Evolutionary conservation across 345 rosid species (phyloP).

Genomic region (Brassica napus): DNA sequence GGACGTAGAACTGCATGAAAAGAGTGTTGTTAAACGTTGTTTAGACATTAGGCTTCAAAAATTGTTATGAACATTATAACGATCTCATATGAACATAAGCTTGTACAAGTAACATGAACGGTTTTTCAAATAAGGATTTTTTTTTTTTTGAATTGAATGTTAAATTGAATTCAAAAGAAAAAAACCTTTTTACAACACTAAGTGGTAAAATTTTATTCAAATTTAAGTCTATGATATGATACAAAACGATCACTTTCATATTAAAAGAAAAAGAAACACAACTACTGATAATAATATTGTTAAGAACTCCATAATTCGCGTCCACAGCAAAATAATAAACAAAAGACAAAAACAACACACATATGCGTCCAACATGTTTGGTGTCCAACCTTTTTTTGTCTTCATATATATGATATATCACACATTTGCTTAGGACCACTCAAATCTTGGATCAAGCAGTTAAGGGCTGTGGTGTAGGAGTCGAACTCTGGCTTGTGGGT

Average conservation of each 20-base stretch:
- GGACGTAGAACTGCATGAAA: background rate
- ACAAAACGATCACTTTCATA: background rate
- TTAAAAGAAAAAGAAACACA: background rate
- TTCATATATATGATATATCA: background rate
- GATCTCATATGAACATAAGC: background rate
- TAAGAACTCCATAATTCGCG: background rate
- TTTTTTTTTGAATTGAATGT: too few relatives aligned
- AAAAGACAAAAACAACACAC: background rate
- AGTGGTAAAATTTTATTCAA: background rate
- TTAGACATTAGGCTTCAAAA: background rate
- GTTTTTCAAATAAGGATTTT: background rate
- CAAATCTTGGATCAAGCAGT: slow-evolving; percentile 1
- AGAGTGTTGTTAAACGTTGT: background rate
- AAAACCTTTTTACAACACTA: too few relatives aligned
- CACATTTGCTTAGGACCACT: background rate
- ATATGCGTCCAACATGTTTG: background rate
- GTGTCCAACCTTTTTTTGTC: background rate
- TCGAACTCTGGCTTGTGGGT: background rate
- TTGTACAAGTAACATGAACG: background rate
- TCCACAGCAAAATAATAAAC: background rate
- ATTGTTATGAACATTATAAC: background rate
- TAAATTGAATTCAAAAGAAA: too few relatives aligned
- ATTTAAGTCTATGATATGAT: background rate
- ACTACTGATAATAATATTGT: background rate
- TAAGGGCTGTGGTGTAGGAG: background rate